Evolutionary conservation across 148 eudicot genomes (phyloP).

Genomic region (Cornus suecica): DNA sequence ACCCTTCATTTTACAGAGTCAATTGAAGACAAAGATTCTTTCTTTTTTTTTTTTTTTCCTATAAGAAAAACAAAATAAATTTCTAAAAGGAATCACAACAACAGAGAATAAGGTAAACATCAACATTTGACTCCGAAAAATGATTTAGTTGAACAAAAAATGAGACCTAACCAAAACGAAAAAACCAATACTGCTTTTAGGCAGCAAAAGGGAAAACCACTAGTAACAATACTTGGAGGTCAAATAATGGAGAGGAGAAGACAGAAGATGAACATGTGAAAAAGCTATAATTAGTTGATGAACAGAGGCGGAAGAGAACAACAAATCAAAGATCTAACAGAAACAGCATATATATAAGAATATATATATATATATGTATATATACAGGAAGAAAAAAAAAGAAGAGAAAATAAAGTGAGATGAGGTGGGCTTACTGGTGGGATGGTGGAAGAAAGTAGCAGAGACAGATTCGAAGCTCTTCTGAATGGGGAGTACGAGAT

Average conservation of each 20-base stretch:
- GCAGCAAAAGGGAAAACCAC: background rate
- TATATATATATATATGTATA: no score
- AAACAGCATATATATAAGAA: background rate
- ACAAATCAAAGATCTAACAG: background rate
- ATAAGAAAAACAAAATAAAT: conserved; percentile 14
- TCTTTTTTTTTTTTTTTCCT: background rate
- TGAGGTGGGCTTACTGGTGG: background rate
- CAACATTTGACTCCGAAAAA: background rate
- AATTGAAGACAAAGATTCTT: background rate
- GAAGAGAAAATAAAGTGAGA: background rate
- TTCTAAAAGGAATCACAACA: conserved; percentile 7
- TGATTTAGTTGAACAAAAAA: no score
- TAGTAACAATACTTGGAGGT: background rate
- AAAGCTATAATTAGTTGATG: background rate
- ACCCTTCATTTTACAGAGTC: background rate
- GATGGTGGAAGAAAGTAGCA: background rate
- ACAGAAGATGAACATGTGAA: background rate
- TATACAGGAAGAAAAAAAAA: background rate
- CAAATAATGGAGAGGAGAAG: no score
- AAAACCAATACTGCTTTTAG: no score
- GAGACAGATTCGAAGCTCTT: background rate
- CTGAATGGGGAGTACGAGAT: background rate
- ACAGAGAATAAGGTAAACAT: conserved; percentile 11
- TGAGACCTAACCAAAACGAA: no score
- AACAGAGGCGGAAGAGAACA: background rate